Percentiles rank a stretch among this genome's conserved stretches.
These are phyloP conservation scores for Solanum habrochaites DNA, from an alignment of 257 asterid species.

Conservation along the genomic window DNA sequence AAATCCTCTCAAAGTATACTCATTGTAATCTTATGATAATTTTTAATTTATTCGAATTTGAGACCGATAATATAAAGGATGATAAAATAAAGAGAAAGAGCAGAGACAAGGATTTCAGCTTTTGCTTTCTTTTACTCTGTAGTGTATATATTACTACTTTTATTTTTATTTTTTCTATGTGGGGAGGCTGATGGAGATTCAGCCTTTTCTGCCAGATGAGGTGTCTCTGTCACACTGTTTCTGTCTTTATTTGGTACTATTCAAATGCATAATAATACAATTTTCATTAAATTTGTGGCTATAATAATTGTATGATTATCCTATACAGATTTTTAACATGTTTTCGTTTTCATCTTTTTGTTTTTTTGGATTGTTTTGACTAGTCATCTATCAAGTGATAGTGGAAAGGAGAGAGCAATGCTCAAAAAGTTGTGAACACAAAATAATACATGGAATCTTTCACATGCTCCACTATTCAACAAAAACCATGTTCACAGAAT, in stretches of 20 bases:
- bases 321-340: not conserved
- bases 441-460: not conserved
- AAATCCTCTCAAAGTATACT: not conserved
- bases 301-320: not conserved
- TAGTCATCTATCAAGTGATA: not conserved
- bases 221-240: not conserved
- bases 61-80: not conserved
- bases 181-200: slow-evolving; percentile 1
- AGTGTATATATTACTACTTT: not conserved
- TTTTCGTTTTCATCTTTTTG: not conserved
- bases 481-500: not conserved
- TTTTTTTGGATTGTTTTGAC: not conserved
- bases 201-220: not conserved
- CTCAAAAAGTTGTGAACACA: not conserved
- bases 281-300: not conserved
- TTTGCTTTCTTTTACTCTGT: slow-evolving; percentile 8
- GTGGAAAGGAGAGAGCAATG: not conserved
- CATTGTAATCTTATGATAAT: not conserved
- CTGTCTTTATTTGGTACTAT: not conserved
- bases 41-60: not conserved
- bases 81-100: not conserved
- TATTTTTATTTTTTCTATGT: not conserved
- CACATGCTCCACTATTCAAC: not conserved
- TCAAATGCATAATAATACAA: not conserved
- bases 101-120: slow-evolving; percentile 17